These are phyloP conservation scores for Mycena sp. DNA, from an alignment of 1,284 basidiomycete species.

Conservation along the genomic window DNA sequence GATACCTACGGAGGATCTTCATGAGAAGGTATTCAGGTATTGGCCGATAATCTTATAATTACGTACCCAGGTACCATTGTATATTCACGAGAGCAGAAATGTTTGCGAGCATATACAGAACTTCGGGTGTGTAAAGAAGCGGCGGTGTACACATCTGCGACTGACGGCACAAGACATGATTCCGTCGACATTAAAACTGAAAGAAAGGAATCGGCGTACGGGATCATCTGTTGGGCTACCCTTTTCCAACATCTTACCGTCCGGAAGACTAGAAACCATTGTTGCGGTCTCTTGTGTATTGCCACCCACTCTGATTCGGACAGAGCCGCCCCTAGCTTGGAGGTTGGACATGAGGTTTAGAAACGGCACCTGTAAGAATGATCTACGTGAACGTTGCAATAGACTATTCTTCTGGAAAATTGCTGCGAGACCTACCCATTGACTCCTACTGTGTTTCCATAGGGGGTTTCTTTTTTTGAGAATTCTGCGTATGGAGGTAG, in stretches of 20 bases:
- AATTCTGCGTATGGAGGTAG: too few species aligned
- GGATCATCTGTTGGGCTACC: conserved; percentile 51
- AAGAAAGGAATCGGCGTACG: conserved; percentile 42
- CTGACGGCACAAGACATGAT: background rate
- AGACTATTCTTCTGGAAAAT: too few species aligned
- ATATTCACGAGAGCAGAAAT: conserved; percentile 63
- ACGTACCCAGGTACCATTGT: conserved; percentile 67
- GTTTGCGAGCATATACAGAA: conserved; percentile 69
- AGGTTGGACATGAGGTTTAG: conserved; percentile 78
- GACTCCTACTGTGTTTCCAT: conserved; percentile 24
- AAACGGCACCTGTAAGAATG: conserved; percentile 66
- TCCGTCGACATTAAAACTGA: too few species aligned
- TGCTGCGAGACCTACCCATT: conserved; percentile 20
- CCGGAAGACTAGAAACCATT: conserved; percentile 55
- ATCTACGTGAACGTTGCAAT: conserved; percentile 37
- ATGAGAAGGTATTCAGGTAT: background rate
- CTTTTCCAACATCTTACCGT: conserved; percentile 61
- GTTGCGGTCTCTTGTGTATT: conserved; percentile 77
- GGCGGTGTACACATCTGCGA: conserved; percentile 50
- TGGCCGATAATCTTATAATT: too few species aligned
- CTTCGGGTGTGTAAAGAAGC: conserved; percentile 63
- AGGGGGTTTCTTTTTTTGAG: too few species aligned
- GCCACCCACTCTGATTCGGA: conserved; percentile 75
- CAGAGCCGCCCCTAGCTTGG: conserved; percentile 63
- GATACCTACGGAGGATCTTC: too few species aligned